Base-by-base conservation (phyloP, 106 monocot genomes). In the Agapanthus africanus region DNA sequence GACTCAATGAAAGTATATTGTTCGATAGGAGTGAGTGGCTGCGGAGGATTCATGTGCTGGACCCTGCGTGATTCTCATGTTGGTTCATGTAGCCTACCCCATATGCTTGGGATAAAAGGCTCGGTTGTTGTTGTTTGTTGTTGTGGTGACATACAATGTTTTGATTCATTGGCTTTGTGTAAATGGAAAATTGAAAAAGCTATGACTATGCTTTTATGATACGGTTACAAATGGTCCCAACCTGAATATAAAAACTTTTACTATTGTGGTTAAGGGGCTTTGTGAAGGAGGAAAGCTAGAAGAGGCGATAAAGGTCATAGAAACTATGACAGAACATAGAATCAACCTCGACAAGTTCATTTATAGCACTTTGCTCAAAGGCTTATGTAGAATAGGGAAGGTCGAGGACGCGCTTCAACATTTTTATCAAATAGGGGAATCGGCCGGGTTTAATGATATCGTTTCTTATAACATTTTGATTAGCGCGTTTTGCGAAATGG, bases 391-490 rank as follows among this genome's bases (percentile, higher is more conserved):
- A 65, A 34, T 14, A 35, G 70, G 74, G 26, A 66, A 70, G 66
- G 19, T 75, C 57, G 59, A 70, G 32, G 49, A 70, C 16, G 74
- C 70, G 11, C 16, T 63, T 49, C 19, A 52, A 31, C 70, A 74
- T 6, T 70, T 75, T 66, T 22, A 32, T 40, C 32, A 27, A 23
- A 70, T 80, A 56, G 74, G 52, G 23, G 1, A 33, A 36, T 9
- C 68, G 3, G 33, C 34, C 7, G 70, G 69, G 27, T 64, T 74
- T 25, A 57, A n/a, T 46, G 68, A 80, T 71, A 34, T 74, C 23
- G 54, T 66, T 54, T 16, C 79, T 15, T 75, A 80, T 59, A 80
- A 70, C 41, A 66, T 65, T 30, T 71, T 75, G 79, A 70, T 80
- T 19, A 27, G 59, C 38, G 74, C 70, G 7, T 44, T 70, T 31